Conservation (phyloP, 2,329 filamentous ascomycete genomes). For the Helotiales sp. region DNA sequence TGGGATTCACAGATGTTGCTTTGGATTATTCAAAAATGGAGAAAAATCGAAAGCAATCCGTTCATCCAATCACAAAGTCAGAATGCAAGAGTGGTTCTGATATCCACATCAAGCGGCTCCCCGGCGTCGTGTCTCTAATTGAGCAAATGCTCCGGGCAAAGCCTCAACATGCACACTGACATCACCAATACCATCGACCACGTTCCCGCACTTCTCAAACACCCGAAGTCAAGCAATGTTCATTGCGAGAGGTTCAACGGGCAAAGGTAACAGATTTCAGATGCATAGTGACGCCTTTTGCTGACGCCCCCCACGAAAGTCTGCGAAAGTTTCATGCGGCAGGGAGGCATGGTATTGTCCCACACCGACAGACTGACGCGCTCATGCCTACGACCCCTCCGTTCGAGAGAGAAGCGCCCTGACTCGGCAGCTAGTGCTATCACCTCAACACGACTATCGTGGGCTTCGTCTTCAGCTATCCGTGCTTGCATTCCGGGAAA, state of each 20-base stretch:
- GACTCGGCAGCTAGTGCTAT: slow-evolving; percentile 9
- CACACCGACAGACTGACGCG: slow-evolving; percentile 45
- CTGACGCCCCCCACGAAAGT: slow-evolving; percentile 17
- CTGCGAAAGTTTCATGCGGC: slow-evolving; percentile 8
- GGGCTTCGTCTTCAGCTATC: slow-evolving; percentile 10
- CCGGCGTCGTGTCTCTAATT: slow-evolving; percentile 13
- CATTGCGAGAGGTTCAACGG: slow-evolving; percentile 3
- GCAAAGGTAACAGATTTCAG: slow-evolving; percentile 20
- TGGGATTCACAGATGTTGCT: slow-evolving; percentile 25
- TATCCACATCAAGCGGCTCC: slow-evolving; percentile 14
- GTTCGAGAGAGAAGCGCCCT: neutral
- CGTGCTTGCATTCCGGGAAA: slow-evolving; percentile 9
- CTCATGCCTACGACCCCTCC: slow-evolving; percentile 2
- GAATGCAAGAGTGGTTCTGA: neutral
- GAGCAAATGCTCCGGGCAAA: slow-evolving; percentile 29
- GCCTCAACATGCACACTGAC: slow-evolving; percentile 34
- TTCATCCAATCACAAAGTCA: slow-evolving; percentile 1
- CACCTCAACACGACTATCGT: slow-evolving; percentile 10
- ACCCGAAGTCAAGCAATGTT: neutral
- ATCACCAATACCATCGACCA: slow-evolving; percentile 28
- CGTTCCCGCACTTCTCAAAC: neutral
- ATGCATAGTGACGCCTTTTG: slow-evolving; percentile 23
- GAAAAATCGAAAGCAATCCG: slow-evolving; percentile 20
- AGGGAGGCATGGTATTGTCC: slow-evolving; percentile 22
- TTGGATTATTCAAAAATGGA: slow-evolving; percentile 31